Evolutionary conservation across 2,329 filamentous ascomycete genomes (phyloP), one percentile per base, ranked within the genome.

Genomic region (Bretziella fagacearum): DNA sequence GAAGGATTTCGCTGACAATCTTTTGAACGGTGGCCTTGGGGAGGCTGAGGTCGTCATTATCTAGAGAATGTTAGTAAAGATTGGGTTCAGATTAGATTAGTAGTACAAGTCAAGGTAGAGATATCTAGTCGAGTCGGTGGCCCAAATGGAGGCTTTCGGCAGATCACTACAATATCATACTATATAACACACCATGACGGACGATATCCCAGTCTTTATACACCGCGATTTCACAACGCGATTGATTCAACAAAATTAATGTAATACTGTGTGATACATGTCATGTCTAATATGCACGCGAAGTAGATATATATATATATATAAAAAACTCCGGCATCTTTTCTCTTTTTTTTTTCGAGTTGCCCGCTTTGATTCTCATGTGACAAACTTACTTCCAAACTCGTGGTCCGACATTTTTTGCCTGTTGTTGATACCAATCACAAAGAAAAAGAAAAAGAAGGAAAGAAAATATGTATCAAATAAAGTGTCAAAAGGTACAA

Each of bases 1-100:
- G 79, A 1, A 98, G 73, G 57, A 98, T 95, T 62, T 98, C 91
- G 50, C 81, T 81, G 55, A 98, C 89, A 54, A 98, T 98, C 65
- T 81, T 81, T 57, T 80, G 76, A n/a, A 81, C 77, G 4, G 77
- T 81, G 29, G 77, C 74, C 64, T 79, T 79, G 23, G 75, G 75
- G 17, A 79, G 64, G 41, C 74, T 78, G 53, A 79, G 59, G 54
- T 79, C 75, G 55, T 79, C 75, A 53, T 72, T 77, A 45, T 63
- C 74, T 79, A 17, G 36, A 10, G 7, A 20, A 5, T 8, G 33
- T 23, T 40, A 40, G 33, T 30, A 3, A 22, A 15, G 10, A 4
- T 26, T 4, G 23, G 18, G 7, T n/a, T 32, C 4, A 25, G 18
- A 17, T 33, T 20, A 18, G 32, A n/a, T 51, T 13, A 32, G 27